Conservation (phyloP, 768 basidiomycete species). For the Sarcodon sp. region DNA sequence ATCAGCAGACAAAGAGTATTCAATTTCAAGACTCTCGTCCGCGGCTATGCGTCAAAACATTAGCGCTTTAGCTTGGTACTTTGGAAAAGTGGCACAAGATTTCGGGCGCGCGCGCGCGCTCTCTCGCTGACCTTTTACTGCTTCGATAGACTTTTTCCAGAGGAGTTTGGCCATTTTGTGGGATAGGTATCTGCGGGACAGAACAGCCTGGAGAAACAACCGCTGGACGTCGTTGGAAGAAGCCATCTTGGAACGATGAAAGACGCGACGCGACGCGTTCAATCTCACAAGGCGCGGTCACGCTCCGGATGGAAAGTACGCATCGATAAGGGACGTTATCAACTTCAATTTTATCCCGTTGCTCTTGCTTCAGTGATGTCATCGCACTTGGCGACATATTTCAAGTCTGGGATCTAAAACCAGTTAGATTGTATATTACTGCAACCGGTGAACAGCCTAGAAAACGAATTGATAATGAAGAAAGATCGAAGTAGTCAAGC, state of each 20-base stretch:
- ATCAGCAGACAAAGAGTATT: constrained; percentile 24
- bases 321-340: too few relatives aligned
- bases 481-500: too few relatives aligned
- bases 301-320: not conserved
- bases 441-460: too few relatives aligned
- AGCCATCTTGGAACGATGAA: constrained; percentile 21
- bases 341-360: too few relatives aligned
- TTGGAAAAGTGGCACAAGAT: too few relatives aligned
- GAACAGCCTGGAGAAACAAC: constrained; percentile 67
- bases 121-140: constrained; percentile 43
- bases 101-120: not conserved
- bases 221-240: constrained; percentile 53
- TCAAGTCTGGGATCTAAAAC: too few relatives aligned
- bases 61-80: too few relatives aligned
- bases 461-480: too few relatives aligned
- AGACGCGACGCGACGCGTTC: constrained; percentile 14
- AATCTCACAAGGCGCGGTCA: not conserved
- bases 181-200: constrained; percentile 62
- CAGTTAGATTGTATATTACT: too few relatives aligned
- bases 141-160: constrained; percentile 54
- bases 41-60: constrained; percentile 25
- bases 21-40: constrained; percentile 35
- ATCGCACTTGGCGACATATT: too few relatives aligned
- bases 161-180: constrained; percentile 47
- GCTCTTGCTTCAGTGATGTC: too few relatives aligned